Conservation (phyloP, 768 basidiomycete genomes). For the Mycena chlorophos region DNA sequence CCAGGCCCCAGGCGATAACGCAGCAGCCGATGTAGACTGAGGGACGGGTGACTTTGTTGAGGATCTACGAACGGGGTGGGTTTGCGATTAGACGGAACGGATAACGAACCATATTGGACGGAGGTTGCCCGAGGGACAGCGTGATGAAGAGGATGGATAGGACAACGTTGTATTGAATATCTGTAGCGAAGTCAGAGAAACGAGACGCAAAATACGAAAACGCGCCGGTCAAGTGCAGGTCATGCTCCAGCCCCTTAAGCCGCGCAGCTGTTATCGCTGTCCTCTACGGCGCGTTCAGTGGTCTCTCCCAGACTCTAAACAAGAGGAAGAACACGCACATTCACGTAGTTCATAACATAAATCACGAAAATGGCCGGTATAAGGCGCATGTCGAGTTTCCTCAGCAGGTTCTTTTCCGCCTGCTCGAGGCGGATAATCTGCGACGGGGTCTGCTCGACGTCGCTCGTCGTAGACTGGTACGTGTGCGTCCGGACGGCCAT, state of each 20-base stretch:
- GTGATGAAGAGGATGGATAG: background rate
- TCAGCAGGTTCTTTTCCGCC: background rate
- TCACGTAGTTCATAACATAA: conserved; percentile 1
- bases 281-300: background rate
- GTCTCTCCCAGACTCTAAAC: background rate
- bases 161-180: conserved; percentile 1
- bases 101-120: background rate
- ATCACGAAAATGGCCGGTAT: background rate
- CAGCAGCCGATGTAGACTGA: background rate
- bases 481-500: background rate
- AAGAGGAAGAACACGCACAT: background rate
- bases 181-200: background rate
- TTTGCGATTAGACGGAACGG: background rate
- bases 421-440: background rate
- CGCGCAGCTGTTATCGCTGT: background rate
- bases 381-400: conserved; percentile 1
- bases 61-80: background rate
- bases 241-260: background rate
- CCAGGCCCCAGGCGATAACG: background rate
- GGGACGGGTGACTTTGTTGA: background rate
- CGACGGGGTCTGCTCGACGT: background rate
- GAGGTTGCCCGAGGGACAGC: background rate
- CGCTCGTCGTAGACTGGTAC: background rate
- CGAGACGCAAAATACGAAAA: background rate
- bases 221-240: background rate